Evolutionary conservation across 345 rosid genomes (phyloP), one percentile per base, ranked within the genome.

Genomic region (Passiflora organensis): DNA sequence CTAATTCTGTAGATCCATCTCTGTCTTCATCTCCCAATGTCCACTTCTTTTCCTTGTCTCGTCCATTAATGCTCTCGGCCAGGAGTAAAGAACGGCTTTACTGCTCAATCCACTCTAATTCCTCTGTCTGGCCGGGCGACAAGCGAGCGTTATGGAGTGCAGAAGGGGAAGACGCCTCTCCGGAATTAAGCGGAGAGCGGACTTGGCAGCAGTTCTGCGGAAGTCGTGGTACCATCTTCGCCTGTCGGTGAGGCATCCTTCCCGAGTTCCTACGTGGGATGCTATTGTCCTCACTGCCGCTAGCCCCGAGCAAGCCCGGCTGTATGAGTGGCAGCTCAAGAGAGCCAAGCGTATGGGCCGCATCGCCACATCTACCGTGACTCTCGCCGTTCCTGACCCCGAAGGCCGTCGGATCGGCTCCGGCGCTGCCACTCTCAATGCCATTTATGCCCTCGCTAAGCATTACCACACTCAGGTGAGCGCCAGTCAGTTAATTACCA

Each of bases 371-470:
- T 80, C 85, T 63, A 93, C 99, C 1, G 80, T 93, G 66, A 85
- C 91, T 44, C 75, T 89, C 21, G 87, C 95, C 5, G 91, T 89
- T 0, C 97, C 99, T 19, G 99, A 93, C 48, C 95, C 95, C 21
- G 64, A 86, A 10, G 97, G 94, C 56, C 85, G 77, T 25, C 91
- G 95, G 82, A 89, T 89, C 65, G 95, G 97, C 13, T 93, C 99
- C 25, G 97, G 99, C 5, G 95, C 96, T 24, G 99, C 97, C 48
- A 93, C 97, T 48, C 91, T 93, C 69, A 82, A 93, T 47, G 95
- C 99, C 64, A 70, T 93, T 56, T 58, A 56, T 47, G 89, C 95
- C 53, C 91, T 93, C 13, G 77, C 91, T 19, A 61, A 43, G 28
- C 85, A 78, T 70, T 86, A 79, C 41, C 65, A n/a, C n/a, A n/a